Base-by-base conservation (phyloP, 306 rosid species). In the Cajanus cajan region DNA sequence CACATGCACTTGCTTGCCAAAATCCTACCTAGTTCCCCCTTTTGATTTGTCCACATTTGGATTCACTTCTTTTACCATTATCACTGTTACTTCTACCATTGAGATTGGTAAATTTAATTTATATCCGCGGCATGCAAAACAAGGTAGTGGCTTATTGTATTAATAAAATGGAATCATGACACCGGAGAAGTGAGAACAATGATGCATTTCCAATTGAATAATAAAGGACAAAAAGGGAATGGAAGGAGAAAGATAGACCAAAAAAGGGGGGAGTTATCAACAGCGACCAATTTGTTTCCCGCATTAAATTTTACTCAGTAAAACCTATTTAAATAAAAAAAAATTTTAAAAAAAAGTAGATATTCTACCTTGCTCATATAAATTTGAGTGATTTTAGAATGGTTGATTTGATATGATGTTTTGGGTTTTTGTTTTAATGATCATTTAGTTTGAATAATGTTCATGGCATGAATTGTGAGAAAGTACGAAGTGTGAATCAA, bases 1-100 rank as follows among this genome's bases (percentile, higher is more conserved):
- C 94, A 92, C 97, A 86, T 90, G 94, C 91, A 79, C 79, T 78
- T 74, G 85, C 82, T 82, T 82, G 76, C 80, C 70, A 77, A 50
- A 82, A 61, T 82, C 84, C 82, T 54, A 47, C 70, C 87, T 62
- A 85, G 54, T 52, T 7, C n/a, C 10, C 41, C 15, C 37, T 78
- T 77, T 77, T 74, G 68, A 3, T 61, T 28, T 18, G 59, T 28
- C 41, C 45, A 68, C 2, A 58, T 79, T 68, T 37, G 67, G 66
- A 28, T 54, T 62, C 68, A 71, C 44, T 77, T 59, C 21, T 18
- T 47, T 65, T 71, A 64, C 51, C 36, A 52, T 54, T 65, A 71
- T 55, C 6, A 54, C 39, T 28, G 19, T 79, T 59, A 12, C 55
- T 43, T 19, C 41, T 40, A 21, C 52, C 52, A 3, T 71, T 79